Evolutionary conservation across 2,329 filamentous ascomycete genomes (phyloP), one percentile per base, ranked within the genome.

Genomic region (Emmonsiellopsis sp.): DNA sequence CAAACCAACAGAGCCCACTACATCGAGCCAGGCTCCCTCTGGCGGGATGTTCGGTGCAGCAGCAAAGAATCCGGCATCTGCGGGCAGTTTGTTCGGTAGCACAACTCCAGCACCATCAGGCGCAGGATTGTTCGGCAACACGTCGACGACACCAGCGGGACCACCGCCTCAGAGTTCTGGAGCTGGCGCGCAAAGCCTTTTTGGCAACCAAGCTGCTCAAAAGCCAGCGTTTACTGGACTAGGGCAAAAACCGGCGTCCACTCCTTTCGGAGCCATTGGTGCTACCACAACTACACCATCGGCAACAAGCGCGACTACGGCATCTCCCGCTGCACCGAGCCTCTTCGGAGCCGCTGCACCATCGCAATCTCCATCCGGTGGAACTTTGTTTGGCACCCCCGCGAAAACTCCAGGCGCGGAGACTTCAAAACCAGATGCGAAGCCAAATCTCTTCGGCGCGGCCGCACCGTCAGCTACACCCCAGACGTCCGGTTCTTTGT

Each of bases 61-160:
- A 31, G 42, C 57, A 5, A 65, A 65, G 50, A 56, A 41, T 13
- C 35, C 53, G n/a, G 47, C 52, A 8, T 42, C 65, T 37, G 56
- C 58, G 15, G 57, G 59, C 10, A 7, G 56, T 41, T 50, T 68
- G 8, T 72, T 73, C 53, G 67, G 67, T 41, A 65, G 58, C 56
- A 58, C 59, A 7, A 73, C 71, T 16, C 71, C 73, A 48, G 67
- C 67, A 30, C 65, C 70, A 43, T 62, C 67, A 34, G 65, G 63
- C n/a, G 56, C 59, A 48, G 61, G 56, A n/a, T 55, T 70, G 45
- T 74, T 75, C 55, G 66, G 64, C 44, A 70, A 67, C 53, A 60
- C 67, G 48, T 77, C 76, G 13, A 78, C 76, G 15, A 78, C 76
- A 34, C 76, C 76, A 49, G 75, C 75, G 51, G 75, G 75, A 6